phyloP scores from a whole-genome alignment of 257 asterid genomes.

The Cynanchum wilfordii region DNA sequence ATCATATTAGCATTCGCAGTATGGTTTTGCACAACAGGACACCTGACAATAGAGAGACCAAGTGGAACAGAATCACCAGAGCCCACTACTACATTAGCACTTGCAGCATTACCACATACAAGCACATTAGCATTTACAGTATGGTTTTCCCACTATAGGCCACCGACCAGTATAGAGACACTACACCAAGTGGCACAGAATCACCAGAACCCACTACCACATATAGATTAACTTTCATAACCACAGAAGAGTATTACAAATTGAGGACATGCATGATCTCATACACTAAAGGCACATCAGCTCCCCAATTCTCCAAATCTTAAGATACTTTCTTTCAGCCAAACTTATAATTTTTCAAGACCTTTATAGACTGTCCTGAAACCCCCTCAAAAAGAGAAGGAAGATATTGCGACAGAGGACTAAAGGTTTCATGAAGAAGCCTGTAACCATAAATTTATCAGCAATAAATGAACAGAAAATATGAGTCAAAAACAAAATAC shows the following conservation, averaged over 20 bases:
- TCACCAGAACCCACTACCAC: not conserved
- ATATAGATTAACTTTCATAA: not conserved
- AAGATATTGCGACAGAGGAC: not conserved
- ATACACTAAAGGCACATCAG: not conserved
- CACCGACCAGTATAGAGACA: not conserved
- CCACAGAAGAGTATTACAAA: not conserved
- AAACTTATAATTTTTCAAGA: not conserved
- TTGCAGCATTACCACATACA: not conserved
- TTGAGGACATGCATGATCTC: not conserved
- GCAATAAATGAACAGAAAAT: not conserved
- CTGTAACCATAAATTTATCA: not conserved
- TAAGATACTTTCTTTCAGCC: not conserved
- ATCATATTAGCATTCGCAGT: not conserved
- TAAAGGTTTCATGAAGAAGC: not conserved
- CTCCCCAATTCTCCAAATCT: not conserved
- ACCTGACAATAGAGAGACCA: not conserved
- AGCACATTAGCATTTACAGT: not conserved
- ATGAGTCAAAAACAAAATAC: not conserved
- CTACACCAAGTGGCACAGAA: not conserved
- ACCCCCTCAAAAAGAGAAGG: not conserved
- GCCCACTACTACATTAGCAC: not conserved
- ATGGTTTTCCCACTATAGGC: not conserved
- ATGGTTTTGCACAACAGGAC: not conserved
- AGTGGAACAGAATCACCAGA: not conserved
- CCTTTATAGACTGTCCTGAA: not conserved